phyloP scores from a whole-genome alignment of 225 moss, liverwort and hornwort species.

The Takakia lepidozioides region DNA sequence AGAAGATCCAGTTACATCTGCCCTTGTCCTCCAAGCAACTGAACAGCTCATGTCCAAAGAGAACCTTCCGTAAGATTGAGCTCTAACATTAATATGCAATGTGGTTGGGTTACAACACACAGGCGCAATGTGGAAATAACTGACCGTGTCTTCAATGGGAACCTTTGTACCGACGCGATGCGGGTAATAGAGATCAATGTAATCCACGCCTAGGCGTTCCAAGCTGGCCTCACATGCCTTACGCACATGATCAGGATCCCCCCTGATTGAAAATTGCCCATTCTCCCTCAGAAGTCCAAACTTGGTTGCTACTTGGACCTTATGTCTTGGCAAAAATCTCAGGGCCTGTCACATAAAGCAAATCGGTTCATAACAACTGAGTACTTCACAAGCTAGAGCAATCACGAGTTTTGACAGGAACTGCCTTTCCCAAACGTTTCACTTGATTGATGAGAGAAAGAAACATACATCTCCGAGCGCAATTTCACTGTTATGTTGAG shows the following conservation, averaged over 20 bases:
- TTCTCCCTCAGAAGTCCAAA: constrained; percentile 20
- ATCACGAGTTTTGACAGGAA: neutral
- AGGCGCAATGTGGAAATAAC: too few species aligned
- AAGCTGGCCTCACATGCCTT: constrained; percentile 32
- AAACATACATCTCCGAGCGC: neutral
- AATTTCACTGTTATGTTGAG: neutral
- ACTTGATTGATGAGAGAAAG: neutral
- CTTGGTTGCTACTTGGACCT: constrained; percentile 25
- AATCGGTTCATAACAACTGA: neutral
- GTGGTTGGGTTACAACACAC: too few species aligned
- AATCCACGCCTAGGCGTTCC: constrained; percentile 35
- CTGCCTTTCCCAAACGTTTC: neutral
- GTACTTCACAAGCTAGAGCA: neutral
- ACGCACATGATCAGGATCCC: constrained; percentile 23
- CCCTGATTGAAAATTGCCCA: constrained; percentile 15
- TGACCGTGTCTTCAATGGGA: constrained; percentile 29
- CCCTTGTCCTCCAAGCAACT: too few species aligned
- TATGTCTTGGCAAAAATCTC: constrained; percentile 22
- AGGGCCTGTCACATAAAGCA: constrained; percentile 13
- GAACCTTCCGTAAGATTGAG: too few species aligned
- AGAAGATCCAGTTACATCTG: too few species aligned
- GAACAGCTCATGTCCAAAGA: too few species aligned
- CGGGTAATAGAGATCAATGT: too few species aligned
- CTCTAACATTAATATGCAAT: too few species aligned
- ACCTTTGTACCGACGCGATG: constrained; percentile 28